Percentiles rank a stretch among this genome's conserved stretches.
These are phyloP conservation scores for Lanmaoa pseudosensibilis DNA, from an alignment of 768 basidiomycete genomes.

Conservation along the genomic window DNA sequence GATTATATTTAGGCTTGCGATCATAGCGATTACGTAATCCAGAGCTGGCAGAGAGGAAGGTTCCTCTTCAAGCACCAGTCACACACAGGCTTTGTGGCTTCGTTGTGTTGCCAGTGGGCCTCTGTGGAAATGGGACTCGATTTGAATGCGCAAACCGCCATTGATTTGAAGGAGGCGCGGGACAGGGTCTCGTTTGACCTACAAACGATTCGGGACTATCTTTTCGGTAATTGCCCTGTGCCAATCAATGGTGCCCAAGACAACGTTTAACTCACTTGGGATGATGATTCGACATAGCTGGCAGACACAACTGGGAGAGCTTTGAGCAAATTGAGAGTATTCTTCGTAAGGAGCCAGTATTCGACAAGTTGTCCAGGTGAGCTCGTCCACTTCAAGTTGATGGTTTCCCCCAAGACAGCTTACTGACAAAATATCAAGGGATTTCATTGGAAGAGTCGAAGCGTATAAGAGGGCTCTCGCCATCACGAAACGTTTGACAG, in stretches of 20 bases:
- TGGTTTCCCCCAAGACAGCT: not conserved
- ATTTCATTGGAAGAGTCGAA: slow-evolving; percentile 59
- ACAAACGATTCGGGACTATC: slow-evolving; percentile 44
- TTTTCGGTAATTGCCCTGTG: slow-evolving; percentile 45
- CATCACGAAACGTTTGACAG: slow-evolving; percentile 56
- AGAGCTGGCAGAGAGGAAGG: not conserved
- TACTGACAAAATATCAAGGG: slow-evolving; percentile 34
- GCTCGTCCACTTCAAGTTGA: not conserved
- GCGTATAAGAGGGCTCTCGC: slow-evolving; percentile 53
- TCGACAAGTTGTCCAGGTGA: slow-evolving; percentile 59
- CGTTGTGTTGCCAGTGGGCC: not conserved
- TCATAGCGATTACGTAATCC: too few relatives aligned
- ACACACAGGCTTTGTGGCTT: not conserved
- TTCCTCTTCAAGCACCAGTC: too few relatives aligned
- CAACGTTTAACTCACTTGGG: not conserved
- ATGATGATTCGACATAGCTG: slow-evolving; percentile 41
- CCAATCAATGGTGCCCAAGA: not conserved
- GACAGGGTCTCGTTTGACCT: slow-evolving; percentile 43
- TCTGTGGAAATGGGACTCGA: slow-evolving; percentile 16
- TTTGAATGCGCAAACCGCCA: slow-evolving; percentile 45
- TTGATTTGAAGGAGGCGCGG: slow-evolving; percentile 56
- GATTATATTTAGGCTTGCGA: too few relatives aligned
- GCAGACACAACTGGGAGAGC: slow-evolving; percentile 49
- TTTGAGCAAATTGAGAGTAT: slow-evolving; percentile 45
- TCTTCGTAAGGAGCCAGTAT: slow-evolving; percentile 54